Evolutionary conservation across 2,329 filamentous ascomycete species (phyloP).

Genomic region (Cercospora nicotianae): DNA sequence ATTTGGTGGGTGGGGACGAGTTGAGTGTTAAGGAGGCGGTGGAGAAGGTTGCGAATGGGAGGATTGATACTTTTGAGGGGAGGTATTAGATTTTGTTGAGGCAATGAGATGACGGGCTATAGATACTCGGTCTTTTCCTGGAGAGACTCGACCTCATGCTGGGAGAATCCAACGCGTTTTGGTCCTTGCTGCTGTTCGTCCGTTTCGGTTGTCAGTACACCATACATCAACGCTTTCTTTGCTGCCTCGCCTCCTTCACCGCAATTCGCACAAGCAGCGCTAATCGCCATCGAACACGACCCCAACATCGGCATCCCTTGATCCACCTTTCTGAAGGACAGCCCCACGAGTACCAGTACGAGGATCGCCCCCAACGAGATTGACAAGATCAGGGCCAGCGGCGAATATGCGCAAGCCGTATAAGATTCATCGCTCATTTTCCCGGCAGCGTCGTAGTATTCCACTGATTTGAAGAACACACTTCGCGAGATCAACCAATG

Average conservation of each 20-base stretch:
- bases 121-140: neutral
- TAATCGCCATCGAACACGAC: neutral
- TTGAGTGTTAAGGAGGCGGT: slow-evolving; percentile 42
- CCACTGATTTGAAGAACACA: neutral
- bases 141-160: neutral
- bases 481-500: neutral
- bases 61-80: slow-evolving; percentile 40
- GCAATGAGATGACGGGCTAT: neutral
- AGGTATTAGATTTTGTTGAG: slow-evolving; percentile 16
- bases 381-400: no score
- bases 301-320: neutral
- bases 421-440: neutral
- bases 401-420: neutral
- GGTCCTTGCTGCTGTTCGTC: neutral
- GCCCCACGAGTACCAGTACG: neutral
- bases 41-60: slow-evolving; percentile 41
- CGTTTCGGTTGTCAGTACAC: neutral
- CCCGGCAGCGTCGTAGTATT: neutral
- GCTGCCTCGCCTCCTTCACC: neutral
- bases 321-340: neutral
- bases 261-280: neutral
- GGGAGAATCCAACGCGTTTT: neutral
- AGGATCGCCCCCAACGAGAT: neutral
- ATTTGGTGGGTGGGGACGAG: slow-evolving; percentile 46
- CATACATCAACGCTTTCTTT: neutral